Base-by-base conservation (phyloP, 2,329 filamentous ascomycete species). In the Botryotinia narcissicola region DNA sequence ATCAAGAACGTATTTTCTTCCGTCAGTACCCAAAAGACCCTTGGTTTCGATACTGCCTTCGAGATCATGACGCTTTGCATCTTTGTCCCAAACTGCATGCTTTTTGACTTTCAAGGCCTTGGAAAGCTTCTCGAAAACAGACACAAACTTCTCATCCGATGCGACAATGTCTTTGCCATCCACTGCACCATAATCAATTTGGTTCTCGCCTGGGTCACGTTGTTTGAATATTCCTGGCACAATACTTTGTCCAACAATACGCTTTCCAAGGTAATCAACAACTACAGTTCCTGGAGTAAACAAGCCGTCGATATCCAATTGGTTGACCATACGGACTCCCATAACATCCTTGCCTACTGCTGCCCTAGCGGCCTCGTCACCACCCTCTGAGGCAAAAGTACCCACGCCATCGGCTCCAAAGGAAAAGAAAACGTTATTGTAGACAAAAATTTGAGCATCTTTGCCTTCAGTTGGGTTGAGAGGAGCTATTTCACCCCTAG, bases 361-460 rank as follows among this genome's bases (percentile, higher is more conserved):
- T 73, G 98, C 94, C 74, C 95, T 90, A 22, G 96, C 96, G 77
- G 96, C 96, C 84, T 99, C 96, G 77, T 99, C 95, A 32, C 96
- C 96, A 77, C 96, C 96, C 84, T 99, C 96, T 4, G 92, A 95
- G 18, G 94, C 95, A 82, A 99, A 99, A 25, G 96, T 99, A 61
- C 96, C 95, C 63, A 98, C 96, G 70, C 96, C 97, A 82, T 99
- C 96, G 62, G 96, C 95, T 75, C 96, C 96, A 79, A 98, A 98
- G 0, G 96, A 98, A 86, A 97, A 99, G 86, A 99, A 99, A 78
- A 99, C 94, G 84, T 99, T 99, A 87, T 98, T 98, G 86, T 98
- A 98, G 37, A 99, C 95, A 80, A 97, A 99, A 77, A 99, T 99
- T 82, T 99, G 96, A 6, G 96, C 96, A 82, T 99, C 95, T 77